Evolutionary conservation across 768 basidiomycete species (phyloP).

Genomic region (Mycena galericulata): DNA sequence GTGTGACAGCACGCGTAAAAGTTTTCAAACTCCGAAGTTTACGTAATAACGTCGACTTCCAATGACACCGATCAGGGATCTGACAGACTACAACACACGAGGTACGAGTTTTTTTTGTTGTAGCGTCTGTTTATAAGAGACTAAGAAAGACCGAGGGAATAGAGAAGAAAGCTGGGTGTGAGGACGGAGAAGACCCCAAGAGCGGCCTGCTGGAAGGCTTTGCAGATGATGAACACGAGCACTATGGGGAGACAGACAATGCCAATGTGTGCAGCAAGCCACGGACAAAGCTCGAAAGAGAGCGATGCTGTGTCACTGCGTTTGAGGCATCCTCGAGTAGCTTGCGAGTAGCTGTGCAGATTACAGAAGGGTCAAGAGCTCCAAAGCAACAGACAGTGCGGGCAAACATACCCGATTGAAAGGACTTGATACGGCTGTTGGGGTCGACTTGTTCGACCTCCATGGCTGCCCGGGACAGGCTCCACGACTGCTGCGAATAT

Average conservation of each 20-base stretch:
- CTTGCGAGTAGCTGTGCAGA: constrained; percentile 2
- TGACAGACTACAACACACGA: too few relatives aligned
- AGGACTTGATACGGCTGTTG: constrained; percentile 15
- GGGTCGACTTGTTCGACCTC: constrained; percentile 15
- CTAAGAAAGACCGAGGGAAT: background rate
- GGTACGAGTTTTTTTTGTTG: too few relatives aligned
- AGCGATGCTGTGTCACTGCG: background rate
- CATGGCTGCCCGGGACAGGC: constrained; percentile 5
- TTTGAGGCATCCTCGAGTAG: constrained; percentile 9
- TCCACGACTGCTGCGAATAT: background rate
- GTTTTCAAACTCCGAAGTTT: too few relatives aligned
- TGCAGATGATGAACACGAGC: constrained; percentile 1
- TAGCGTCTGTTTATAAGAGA: too few relatives aligned
- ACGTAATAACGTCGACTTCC: too few relatives aligned
- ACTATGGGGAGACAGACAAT: constrained; percentile 13
- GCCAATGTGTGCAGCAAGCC: constrained; percentile 14
- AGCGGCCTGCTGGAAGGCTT: background rate
- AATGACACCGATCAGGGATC: too few relatives aligned
- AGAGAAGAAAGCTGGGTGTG: constrained; percentile 11
- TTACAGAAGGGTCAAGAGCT: constrained; percentile 3
- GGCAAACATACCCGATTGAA: constrained; percentile 17
- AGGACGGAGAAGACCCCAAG: constrained; percentile 1
- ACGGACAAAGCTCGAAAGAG: constrained; percentile 9
- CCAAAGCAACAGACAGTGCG: background rate
- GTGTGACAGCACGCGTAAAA: too few relatives aligned